These are phyloP conservation scores for Dictyophora rubrovolvata DNA, from an alignment of 768 basidiomycete species.

Conservation along the genomic window DNA sequence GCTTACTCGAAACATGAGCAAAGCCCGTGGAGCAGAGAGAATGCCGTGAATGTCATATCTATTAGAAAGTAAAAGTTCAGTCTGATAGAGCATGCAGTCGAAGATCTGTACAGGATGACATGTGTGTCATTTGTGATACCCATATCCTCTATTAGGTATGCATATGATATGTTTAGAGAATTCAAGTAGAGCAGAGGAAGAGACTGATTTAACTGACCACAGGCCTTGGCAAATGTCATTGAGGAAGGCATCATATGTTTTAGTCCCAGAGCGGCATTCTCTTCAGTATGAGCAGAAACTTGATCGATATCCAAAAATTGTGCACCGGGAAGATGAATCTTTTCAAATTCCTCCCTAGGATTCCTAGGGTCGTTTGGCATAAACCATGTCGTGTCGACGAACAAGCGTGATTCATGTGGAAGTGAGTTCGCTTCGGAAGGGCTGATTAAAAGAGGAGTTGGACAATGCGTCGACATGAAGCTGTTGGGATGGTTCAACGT, in stretches of 20 bases:
- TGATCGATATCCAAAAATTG: constrained; percentile 74
- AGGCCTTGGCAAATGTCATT: constrained; percentile 64
- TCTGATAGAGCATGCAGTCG: too few species aligned
- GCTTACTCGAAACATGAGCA: constrained; percentile 76
- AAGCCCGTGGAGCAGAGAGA: constrained; percentile 85
- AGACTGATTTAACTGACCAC: constrained; percentile 45
- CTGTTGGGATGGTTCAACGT: too few species aligned
- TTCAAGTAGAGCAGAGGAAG: neutral
- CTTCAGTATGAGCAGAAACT: constrained; percentile 57
- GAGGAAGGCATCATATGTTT: constrained; percentile 89
- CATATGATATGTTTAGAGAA: constrained; percentile 6
- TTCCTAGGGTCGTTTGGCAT: constrained; percentile 83
- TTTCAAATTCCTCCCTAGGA: constrained; percentile 55
- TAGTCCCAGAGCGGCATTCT: constrained; percentile 41
- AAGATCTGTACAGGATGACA: constrained; percentile 56
- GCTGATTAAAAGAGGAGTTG: constrained; percentile 2
- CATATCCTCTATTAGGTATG: constrained; percentile 39
- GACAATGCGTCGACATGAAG: too few species aligned
- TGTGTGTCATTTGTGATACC: constrained; percentile 67
- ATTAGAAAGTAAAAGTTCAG: too few species aligned
- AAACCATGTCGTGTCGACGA: constrained; percentile 82
- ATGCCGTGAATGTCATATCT: constrained; percentile 88
- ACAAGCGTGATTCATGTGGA: neutral
- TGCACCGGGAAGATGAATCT: constrained; percentile 59
- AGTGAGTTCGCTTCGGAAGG: neutral